Evolutionary conservation across 805 yeast species (phyloP).

Genomic region (Groenewaldozyma tartarivorans): DNA sequence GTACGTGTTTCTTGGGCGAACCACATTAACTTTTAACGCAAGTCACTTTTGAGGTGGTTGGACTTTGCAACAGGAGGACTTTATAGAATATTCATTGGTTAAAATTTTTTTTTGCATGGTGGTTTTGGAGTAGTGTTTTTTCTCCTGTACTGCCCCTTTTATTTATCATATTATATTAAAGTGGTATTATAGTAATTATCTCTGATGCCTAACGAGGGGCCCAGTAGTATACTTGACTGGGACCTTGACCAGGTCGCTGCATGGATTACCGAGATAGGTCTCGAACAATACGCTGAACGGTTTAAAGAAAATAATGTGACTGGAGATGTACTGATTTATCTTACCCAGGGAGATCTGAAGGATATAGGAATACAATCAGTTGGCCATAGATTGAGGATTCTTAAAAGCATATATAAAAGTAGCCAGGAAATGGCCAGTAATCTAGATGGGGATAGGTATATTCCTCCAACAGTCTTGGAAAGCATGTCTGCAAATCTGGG

Average conservation of each 20-base stretch:
- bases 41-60: too few relatives aligned
- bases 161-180: too few relatives aligned
- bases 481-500: not conserved
- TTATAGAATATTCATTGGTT: too few relatives aligned
- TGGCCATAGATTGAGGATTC: conserved; percentile 48
- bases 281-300: conserved; percentile 15
- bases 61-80: too few relatives aligned
- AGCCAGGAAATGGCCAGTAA: conserved; percentile 19
- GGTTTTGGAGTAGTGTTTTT: too few relatives aligned
- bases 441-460: conserved; percentile 19
- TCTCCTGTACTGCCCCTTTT: too few relatives aligned
- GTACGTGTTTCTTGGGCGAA: too few relatives aligned
- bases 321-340: conserved; percentile 61
- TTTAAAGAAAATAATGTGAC: conserved; percentile 55
- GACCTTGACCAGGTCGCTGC: conserved; percentile 13
- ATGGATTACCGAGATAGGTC: conserved; percentile 17
- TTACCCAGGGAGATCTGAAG: conserved; percentile 58
- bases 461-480: conserved; percentile 26
- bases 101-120: too few relatives aligned
- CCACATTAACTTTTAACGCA: too few relatives aligned
- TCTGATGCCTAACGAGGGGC: too few relatives aligned
- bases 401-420: conserved; percentile 50
- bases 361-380: conserved; percentile 58
- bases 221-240: conserved; percentile 19
- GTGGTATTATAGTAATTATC: too few relatives aligned